Conservation (phyloP, 768 basidiomycete species). For the Galerina marginata region DNA sequence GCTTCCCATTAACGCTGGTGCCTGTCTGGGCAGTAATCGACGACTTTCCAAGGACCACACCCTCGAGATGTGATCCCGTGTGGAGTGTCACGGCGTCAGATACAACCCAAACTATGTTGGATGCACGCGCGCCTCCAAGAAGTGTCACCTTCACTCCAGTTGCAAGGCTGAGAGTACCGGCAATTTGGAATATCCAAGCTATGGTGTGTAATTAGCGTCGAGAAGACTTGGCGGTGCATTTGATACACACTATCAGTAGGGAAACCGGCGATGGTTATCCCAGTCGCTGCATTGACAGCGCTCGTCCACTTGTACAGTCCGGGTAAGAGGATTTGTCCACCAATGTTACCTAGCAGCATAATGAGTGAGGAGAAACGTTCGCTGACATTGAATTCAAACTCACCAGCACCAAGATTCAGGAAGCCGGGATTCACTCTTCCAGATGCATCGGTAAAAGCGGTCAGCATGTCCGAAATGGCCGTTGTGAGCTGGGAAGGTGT, state of each 20-base stretch:
- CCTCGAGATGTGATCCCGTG: constrained; percentile 20
- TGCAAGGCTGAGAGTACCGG: constrained; percentile 15
- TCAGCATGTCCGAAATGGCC: constrained; percentile 26
- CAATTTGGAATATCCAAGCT: constrained; percentile 30
- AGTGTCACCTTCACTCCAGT: constrained; percentile 18
- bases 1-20: constrained; percentile 21
- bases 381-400: neutral
- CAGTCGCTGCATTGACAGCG: constrained; percentile 18
- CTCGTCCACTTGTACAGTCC: constrained; percentile 26
- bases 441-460: constrained; percentile 26
- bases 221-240: constrained; percentile 2
- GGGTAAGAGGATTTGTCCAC: constrained; percentile 21
- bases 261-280: constrained; percentile 12
- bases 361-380: neutral
- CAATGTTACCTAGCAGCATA: constrained; percentile 19
- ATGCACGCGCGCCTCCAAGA: constrained; percentile 24
- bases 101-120: constrained; percentile 27
- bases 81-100: constrained; percentile 17
- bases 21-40: constrained; percentile 20
- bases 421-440: constrained; percentile 22
- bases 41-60: constrained; percentile 22
- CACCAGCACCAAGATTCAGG: constrained; percentile 21
- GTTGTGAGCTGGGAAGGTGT: constrained; percentile 26
- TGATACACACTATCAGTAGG: constrained; percentile 12
- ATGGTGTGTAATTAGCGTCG: neutral